Evolutionary conservation across 257 asterid species (phyloP).

Genomic region (Anisodus tanguticus): DNA sequence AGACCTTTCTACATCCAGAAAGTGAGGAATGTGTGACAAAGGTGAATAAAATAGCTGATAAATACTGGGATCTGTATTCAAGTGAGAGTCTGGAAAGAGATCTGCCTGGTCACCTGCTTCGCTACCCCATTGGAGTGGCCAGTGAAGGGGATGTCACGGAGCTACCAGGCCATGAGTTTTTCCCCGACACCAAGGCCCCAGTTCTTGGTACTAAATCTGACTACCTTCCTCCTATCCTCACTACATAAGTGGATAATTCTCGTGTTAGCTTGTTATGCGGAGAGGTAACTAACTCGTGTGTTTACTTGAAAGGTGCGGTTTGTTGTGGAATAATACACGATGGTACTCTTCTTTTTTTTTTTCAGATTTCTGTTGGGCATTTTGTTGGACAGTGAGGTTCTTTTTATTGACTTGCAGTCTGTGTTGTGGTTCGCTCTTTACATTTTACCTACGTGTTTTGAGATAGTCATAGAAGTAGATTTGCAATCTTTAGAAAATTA

Average conservation of each 20-base stretch:
- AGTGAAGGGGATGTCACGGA: conserved; percentile 62
- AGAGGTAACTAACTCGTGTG: background rate
- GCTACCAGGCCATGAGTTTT: conserved; percentile 71
- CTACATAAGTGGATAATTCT: conserved; percentile 47
- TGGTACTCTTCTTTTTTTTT: background rate
- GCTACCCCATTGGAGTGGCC: conserved; percentile 67
- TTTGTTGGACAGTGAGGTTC: conserved; percentile 12
- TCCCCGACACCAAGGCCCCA: conserved; percentile 76
- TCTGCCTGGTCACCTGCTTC: conserved; percentile 76
- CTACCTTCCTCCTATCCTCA: conserved; percentile 79
- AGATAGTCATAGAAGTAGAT: background rate
- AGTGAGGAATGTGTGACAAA: conserved; percentile 57
- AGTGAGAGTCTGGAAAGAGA: conserved; percentile 56
- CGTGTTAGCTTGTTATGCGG: background rate
- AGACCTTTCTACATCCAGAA: conserved; percentile 62
- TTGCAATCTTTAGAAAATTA: background rate
- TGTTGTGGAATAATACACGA: conserved; percentile 25
- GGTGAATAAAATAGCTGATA: conserved; percentile 65
- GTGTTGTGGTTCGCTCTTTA: background rate
- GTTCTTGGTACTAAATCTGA: conserved; percentile 71
- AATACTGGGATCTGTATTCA: conserved; percentile 75
- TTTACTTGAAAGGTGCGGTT: background rate
- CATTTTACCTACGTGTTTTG: background rate
- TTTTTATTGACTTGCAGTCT: conserved; percentile 11
- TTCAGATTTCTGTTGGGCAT: background rate